Evolutionary conservation across 768 basidiomycete species (phyloP), one percentile per base, ranked within the genome.

Genomic region (Holtermannia corniformis): DNA sequence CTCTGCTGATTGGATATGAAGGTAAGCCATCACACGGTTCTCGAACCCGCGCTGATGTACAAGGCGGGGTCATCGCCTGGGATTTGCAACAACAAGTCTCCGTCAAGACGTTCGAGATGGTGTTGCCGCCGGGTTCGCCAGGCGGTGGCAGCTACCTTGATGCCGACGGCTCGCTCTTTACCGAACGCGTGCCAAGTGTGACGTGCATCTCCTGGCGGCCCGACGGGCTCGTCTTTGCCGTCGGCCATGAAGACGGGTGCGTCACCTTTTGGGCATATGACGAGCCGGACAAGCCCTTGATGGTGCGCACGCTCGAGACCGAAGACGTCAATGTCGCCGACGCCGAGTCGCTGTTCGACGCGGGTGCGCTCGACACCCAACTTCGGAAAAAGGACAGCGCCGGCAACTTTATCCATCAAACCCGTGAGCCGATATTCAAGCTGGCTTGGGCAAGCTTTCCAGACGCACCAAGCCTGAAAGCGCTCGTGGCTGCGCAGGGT

Each of bases 251-350:
- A 16, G 90, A 93, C 68, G 88, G 90, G 5, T 82, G 80, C 47
- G 78, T 93, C 26, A 80, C 83, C 3, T 86, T 91, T 67, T 90
- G 87, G 84, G 82, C 85, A 0, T 73, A 83, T 1, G 82, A 85
- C 43, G 87, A 91, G 58, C 79, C 84, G 56, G 82, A 84, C 52
- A 80, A 80, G 49, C 84, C 88, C 0, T 73, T 93, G 20, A 75
- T 83, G 47, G 85, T 87, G 21, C 76, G 83, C 42, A 90, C 87
- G 1, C 66, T 90, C 44, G 70, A 69, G 16, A 65, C 67, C 43
- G 72, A 72, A 43, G 74, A 75, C 53, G 74, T 76, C 25, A 73
- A 77, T 56, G 58, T 74, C 26, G 67, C 74, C 16, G 73, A 74
- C 40, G 72, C 74, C 16, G 75, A 75, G 52, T 67, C 72, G 40